Conservation (phyloP, 148 eudicot genomes). For the Silene conica region DNA sequence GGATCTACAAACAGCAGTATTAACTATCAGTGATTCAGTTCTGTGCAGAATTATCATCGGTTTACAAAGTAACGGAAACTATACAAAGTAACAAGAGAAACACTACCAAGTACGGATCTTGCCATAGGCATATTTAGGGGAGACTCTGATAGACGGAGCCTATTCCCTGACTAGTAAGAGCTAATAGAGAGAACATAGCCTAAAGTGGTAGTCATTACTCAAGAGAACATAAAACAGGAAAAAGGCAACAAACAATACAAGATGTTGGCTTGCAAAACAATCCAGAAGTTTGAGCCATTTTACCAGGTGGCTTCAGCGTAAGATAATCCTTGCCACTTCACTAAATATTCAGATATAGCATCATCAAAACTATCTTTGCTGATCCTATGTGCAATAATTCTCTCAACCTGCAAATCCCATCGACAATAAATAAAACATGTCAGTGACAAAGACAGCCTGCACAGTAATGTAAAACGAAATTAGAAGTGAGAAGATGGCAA, state of each 20-base stretch:
- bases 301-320: conserved; percentile 99
- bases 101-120: not conserved
- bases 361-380: conserved; percentile 53
- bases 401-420: conserved; percentile 52
- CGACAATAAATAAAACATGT: not conserved
- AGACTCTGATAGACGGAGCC: not conserved
- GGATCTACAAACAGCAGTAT: conserved; percentile 1
- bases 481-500: not conserved
- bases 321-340: conserved; percentile 97
- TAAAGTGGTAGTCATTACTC: not conserved
- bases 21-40: conserved; percentile 2
- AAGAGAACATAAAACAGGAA: not conserved
- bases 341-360: conserved; percentile 73
- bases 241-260: not conserved
- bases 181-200: not conserved
- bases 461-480: not conserved
- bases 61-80: not conserved
- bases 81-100: not conserved
- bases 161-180: not conserved
- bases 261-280: conserved; percentile 4
- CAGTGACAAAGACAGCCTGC: not conserved
- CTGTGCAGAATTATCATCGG: not conserved
- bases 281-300: not conserved
- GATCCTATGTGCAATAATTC: conserved; percentile 80
- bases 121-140: not conserved